A percentile compares a stretch with the other conserved stretches of the same genome.
These are phyloP conservation scores for Melampsora larici-populina DNA, from an alignment of 1,284 basidiomycete species.

Conservation along the genomic window DNA sequence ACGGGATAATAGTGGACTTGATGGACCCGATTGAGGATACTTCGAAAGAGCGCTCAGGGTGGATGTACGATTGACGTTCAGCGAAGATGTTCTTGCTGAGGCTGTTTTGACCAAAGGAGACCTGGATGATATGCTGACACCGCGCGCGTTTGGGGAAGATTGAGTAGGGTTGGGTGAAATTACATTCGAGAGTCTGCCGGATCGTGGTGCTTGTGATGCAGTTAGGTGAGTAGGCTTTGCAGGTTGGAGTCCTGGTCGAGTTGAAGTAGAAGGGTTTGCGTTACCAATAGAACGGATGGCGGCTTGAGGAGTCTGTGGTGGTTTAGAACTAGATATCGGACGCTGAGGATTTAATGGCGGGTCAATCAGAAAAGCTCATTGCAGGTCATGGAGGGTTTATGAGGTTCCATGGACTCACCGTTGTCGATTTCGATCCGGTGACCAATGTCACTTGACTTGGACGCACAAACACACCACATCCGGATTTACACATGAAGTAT, in stretches of 20 bases:
- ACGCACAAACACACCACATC: slow-evolving; percentile 84
- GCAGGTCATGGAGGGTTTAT: too few species aligned
- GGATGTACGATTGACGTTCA: neutral
- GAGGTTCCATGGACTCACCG: slow-evolving; percentile 24
- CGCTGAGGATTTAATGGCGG: too few species aligned
- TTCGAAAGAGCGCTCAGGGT: neutral
- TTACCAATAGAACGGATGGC: slow-evolving; percentile 47
- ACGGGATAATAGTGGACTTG: neutral
- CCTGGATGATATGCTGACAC: neutral
- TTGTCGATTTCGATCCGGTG: slow-evolving; percentile 44
- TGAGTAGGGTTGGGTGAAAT: neutral
- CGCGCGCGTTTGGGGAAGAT: neutral
- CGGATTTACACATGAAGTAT: slow-evolving; percentile 78
- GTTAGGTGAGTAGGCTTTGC: neutral
- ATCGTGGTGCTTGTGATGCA: neutral
- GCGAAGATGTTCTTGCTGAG: neutral
- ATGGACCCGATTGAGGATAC: neutral
- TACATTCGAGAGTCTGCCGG: neutral
- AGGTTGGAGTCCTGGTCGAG: slow-evolving; percentile 21
- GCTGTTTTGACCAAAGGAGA: neutral
- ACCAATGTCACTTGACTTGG: slow-evolving; percentile 76
- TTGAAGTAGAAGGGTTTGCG: slow-evolving; percentile 26
- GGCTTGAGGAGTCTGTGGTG: slow-evolving; percentile 45
- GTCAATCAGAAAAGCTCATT: too few species aligned
- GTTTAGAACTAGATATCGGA: too few species aligned